Conservation (phyloP, 2,329 filamentous ascomycete genomes). For the Lachnellula cervina region DNA sequence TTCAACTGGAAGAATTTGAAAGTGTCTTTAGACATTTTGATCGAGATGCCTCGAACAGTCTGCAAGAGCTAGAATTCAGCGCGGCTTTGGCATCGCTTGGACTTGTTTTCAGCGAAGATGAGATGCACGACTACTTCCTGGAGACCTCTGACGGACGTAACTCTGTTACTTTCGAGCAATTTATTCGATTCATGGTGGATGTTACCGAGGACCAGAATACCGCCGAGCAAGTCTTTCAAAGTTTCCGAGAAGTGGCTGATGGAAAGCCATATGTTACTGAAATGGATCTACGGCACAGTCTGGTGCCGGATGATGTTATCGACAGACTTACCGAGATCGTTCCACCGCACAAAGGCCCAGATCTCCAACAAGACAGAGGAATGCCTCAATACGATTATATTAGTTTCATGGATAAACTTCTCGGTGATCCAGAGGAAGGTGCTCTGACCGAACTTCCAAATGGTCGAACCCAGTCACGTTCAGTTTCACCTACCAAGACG, state of each 20-base stretch:
- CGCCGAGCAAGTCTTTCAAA: constrained; percentile 96
- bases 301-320: constrained; percentile 96
- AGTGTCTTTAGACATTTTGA: constrained; percentile 98
- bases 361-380: constrained; percentile 79
- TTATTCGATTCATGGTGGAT: constrained; percentile 98
- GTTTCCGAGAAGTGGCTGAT: constrained; percentile 94
- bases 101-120: constrained; percentile 91
- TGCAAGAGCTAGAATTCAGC: constrained; percentile 92
- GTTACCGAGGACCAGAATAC: constrained; percentile 99
- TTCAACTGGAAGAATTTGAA: constrained; percentile 97
- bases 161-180: constrained; percentile 94
- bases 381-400: constrained; percentile 93
- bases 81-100: constrained; percentile 92
- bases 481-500: constrained; percentile 1
- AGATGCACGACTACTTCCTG: constrained; percentile 94
- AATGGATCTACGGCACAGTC: constrained; percentile 87
- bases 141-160: constrained; percentile 76
- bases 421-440: constrained; percentile 34
- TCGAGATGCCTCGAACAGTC: constrained; percentile 80
- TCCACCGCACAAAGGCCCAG: constrained; percentile 77
- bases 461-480: constrained; percentile 16
- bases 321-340: constrained; percentile 86
- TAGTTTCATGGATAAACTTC: constrained; percentile 89
- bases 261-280: constrained; percentile 99
- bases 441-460: constrained; percentile 25